Evolutionary conservation across 2,329 filamentous ascomycete species (phyloP).

Genomic region (Microascus cirrosus): DNA sequence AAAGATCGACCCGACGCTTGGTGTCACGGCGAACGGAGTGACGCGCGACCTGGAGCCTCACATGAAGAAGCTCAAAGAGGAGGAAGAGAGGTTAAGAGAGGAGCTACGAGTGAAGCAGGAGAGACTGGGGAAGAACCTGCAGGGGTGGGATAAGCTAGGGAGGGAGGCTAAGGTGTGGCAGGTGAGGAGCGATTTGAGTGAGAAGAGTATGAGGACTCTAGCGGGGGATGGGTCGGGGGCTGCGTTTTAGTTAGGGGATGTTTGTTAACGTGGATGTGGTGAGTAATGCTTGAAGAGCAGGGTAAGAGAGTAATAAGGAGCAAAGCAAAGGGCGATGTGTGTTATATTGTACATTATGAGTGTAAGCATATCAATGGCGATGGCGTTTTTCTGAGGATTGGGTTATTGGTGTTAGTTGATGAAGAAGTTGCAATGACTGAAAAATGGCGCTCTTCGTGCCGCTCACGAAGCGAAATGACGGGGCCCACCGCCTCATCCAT

Average conservation of each 20-base stretch:
- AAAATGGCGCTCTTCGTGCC: background rate
- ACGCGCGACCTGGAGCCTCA: constrained; percentile 45
- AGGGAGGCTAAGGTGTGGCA: constrained; percentile 42
- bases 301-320: background rate
- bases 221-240: constrained; percentile 44
- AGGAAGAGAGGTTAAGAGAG: constrained; percentile 44
- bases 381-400: background rate
- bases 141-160: constrained; percentile 41
- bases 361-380: background rate
- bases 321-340: background rate
- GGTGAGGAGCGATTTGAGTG: constrained; percentile 43
- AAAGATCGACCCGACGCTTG: constrained; percentile 36
- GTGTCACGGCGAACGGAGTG: constrained; percentile 28
- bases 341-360: background rate
- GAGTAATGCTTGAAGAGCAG: background rate
- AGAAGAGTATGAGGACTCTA: constrained; percentile 44
- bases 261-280: background rate
- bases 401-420: background rate
- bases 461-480: too few relatives aligned
- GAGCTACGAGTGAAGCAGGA: constrained; percentile 43
- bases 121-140: constrained; percentile 38
- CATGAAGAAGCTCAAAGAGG: constrained; percentile 40
- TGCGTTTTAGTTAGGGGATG: constrained; percentile 31
- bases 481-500: too few relatives aligned
- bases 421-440: background rate